phyloP scores from a whole-genome alignment of 23 red algal genomes.

The Pyropia haitanensis region DNA sequence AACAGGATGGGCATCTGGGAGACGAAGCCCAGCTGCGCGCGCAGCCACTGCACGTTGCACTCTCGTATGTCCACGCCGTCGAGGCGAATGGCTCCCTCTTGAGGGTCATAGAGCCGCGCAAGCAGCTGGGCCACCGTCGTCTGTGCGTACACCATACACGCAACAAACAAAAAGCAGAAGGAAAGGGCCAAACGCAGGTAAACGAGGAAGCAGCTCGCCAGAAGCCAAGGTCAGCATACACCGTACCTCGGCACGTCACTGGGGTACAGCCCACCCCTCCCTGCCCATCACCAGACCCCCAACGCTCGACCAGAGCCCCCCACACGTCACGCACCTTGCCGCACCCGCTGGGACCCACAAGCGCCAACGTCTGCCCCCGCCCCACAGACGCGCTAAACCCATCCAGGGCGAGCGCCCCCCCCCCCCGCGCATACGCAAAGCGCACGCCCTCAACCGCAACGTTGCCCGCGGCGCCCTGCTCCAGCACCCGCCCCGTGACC shows the following conservation, averaged over 20 bases:
- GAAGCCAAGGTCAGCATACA: too few species aligned
- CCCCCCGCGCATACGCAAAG: constrained; percentile 72
- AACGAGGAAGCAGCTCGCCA: not conserved
- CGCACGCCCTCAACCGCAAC: constrained; percentile 49
- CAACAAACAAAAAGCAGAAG: not conserved
- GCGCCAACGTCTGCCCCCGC: constrained; percentile 62
- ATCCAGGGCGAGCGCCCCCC: constrained; percentile 42
- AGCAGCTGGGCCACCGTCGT: constrained; percentile 80
- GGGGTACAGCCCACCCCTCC: too few species aligned
- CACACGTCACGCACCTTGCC: constrained; percentile 36
- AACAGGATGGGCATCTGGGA: constrained; percentile 94
- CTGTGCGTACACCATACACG: not conserved
- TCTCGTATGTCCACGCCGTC: constrained; percentile 53
- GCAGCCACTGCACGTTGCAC: constrained; percentile 60
- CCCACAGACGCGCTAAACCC: constrained; percentile 46
- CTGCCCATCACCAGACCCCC: too few species aligned
- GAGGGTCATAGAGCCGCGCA: constrained; percentile 82
- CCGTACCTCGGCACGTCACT: too few species aligned
- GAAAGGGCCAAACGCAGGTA: not conserved
- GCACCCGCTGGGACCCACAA: constrained; percentile 84
- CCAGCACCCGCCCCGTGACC: constrained; percentile 11
- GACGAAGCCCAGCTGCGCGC: constrained; percentile 84
- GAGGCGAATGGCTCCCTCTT: constrained; percentile 49
- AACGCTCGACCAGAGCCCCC: too few species aligned
- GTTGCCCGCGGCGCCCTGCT: constrained; percentile 21